These are phyloP conservation scores for Lentinus tigrinus DNA, from an alignment of 768 basidiomycete species.

Conservation along the genomic window DNA sequence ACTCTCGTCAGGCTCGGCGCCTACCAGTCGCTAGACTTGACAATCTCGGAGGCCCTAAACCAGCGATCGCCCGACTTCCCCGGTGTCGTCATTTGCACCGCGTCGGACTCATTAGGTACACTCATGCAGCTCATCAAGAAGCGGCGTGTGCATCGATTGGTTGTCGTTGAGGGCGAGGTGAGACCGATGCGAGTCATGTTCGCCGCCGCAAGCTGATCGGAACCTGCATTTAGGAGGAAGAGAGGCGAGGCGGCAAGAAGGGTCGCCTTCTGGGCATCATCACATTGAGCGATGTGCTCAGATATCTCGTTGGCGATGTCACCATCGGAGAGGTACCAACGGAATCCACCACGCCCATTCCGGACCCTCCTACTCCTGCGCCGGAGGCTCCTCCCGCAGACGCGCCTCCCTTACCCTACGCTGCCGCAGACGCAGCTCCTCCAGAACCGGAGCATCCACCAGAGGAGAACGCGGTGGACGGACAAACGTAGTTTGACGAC, in stretches of 20 bases:
- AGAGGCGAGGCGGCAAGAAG: slow-evolving; percentile 75
- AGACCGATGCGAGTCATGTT: slow-evolving; percentile 18
- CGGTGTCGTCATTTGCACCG: slow-evolving; percentile 94
- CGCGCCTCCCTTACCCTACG: not conserved
- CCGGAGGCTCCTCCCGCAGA: not conserved
- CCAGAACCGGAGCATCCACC: not conserved
- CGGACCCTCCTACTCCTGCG: not conserved
- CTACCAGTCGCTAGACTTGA: slow-evolving; percentile 95
- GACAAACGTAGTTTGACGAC: not conserved
- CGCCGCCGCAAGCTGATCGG: not conserved
- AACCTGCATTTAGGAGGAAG: slow-evolving; percentile 62
- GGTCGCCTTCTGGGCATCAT: slow-evolving; percentile 84
- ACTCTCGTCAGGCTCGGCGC: slow-evolving; percentile 92
- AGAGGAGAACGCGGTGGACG: not conserved
- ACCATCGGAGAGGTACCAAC: slow-evolving; percentile 37
- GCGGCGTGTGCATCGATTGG: slow-evolving; percentile 89
- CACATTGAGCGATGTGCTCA: slow-evolving; percentile 84
- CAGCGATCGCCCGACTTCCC: slow-evolving; percentile 94
- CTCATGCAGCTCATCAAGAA: slow-evolving; percentile 91
- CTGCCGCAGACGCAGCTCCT: not conserved
- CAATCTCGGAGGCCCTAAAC: slow-evolving; percentile 86
- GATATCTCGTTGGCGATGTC: slow-evolving; percentile 70
- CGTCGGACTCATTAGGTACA: slow-evolving; percentile 86
- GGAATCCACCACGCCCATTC: not conserved
- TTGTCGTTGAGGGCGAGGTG: slow-evolving; percentile 92